A percentile compares a stretch with the other conserved stretches of the same genome.
Evolutionary conservation across 192 early-diverging fungal genomes (phyloP).

Genomic region (Coemansia sp.): DNA sequence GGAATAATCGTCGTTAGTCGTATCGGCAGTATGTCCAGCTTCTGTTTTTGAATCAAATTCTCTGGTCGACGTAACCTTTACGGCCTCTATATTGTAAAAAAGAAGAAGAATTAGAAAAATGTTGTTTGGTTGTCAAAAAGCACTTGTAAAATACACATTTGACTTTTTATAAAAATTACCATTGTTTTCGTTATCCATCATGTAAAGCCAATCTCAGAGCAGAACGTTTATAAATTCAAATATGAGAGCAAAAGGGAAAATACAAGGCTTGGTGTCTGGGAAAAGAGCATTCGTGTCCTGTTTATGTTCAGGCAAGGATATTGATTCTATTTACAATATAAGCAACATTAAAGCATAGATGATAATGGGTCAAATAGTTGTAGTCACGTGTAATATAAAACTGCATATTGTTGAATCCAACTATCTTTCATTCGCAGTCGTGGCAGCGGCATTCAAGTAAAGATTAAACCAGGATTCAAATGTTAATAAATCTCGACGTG

Average conservation of each 20-base stretch:
- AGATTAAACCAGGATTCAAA: background rate
- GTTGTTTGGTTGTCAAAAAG: background rate
- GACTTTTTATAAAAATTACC: background rate
- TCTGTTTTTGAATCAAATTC: background rate
- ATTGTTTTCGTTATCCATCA: slow-evolving; percentile 2
- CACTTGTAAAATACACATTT: background rate
- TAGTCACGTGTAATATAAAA: too few species aligned
- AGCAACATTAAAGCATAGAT: too few species aligned
- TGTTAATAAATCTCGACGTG: background rate
- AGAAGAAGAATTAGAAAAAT: background rate
- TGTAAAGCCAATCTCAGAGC: background rate
- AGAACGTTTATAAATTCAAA: background rate
- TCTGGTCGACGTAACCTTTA: too few species aligned
- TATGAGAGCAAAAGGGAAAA: background rate
- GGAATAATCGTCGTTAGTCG: background rate
- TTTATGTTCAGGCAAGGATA: too few species aligned
- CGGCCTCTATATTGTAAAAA: background rate
- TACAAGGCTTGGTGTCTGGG: too few species aligned
- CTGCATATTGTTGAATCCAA: too few species aligned
- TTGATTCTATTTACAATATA: too few species aligned
- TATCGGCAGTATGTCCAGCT: background rate
- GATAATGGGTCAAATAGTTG: too few species aligned
- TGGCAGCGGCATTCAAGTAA: too few species aligned
- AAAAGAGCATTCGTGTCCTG: too few species aligned
- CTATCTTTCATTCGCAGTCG: too few species aligned